phyloP scores from a whole-genome alignment of 2,329 filamentous ascomycete genomes.

The Fusarium vanettenii region DNA sequence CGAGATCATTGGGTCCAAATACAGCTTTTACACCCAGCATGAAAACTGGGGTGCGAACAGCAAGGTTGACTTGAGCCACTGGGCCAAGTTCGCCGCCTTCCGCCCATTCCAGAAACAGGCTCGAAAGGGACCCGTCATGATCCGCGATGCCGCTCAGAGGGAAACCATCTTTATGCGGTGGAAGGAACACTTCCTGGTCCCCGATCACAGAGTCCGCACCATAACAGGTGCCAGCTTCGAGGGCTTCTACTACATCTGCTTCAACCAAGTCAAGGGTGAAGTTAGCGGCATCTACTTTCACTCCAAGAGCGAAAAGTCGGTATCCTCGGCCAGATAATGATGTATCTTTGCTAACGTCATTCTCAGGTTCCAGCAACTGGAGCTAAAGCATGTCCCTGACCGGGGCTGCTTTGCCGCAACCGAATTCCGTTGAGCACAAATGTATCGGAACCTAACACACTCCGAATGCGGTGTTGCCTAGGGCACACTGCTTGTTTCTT shows the following conservation, averaged over 20 bases:
- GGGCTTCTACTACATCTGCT: conserved; percentile 99
- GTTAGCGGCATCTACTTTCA: conserved; percentile 98
- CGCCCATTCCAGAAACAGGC: conserved; percentile 74
- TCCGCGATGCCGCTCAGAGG: conserved; percentile 79
- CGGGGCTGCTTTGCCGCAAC: conserved; percentile 85
- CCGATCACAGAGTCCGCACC: conserved; percentile 90
- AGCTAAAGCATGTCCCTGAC: conserved; percentile 89
- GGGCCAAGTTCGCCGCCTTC: conserved; percentile 91
- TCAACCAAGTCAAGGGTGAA: conserved; percentile 88
- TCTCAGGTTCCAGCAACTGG: conserved; percentile 87
- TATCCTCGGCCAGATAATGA: conserved; percentile 35
- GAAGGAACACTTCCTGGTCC: conserved; percentile 98
- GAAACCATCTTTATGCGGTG: conserved; percentile 98
- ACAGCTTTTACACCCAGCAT: conserved; percentile 92
- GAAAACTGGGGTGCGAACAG: conserved; percentile 91
- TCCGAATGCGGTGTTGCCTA: conserved; percentile 7
- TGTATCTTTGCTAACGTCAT: conserved; percentile 1
- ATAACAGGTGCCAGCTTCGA: conserved; percentile 97
- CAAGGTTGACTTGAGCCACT: conserved; percentile 92
- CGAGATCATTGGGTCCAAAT: conserved; percentile 95
- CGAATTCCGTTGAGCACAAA: conserved; percentile 72
- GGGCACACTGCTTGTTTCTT: conserved; percentile 9
- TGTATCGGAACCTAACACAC: neutral
- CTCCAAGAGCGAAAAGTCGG: conserved; percentile 96
- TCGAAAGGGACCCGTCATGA: conserved; percentile 64